Percentiles rank a stretch among this genome's conserved stretches.
phyloP scores from a whole-genome alignment of 352 stramenopile genomes.

The Paralagenidium karlingii region DNA sequence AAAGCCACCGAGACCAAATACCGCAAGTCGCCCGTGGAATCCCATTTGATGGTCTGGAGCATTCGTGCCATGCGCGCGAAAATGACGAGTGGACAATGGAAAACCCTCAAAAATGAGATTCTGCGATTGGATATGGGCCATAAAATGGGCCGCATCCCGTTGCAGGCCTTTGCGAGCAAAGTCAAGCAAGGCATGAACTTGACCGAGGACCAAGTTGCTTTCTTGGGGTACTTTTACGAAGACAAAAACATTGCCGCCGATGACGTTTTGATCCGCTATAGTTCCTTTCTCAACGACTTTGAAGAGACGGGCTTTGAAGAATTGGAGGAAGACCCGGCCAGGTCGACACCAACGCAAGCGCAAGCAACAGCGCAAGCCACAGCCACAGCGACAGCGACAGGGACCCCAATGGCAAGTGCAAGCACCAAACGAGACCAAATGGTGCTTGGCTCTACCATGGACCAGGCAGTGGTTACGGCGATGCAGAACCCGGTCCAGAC shows the following conservation, averaged over 20 bases:
- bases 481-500: background rate
- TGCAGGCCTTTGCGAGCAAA: conserved; percentile 25
- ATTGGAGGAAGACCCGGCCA: conserved; percentile 3
- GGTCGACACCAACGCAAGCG: background rate
- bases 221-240: conserved; percentile 70
- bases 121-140: conserved; percentile 24
- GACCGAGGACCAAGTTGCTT: conserved; percentile 48
- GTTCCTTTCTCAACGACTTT: conserved; percentile 59
- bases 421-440: conserved; percentile 8
- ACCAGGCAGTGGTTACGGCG: background rate
- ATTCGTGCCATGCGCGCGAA: conserved; percentile 38
- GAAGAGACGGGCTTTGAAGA: conserved; percentile 45
- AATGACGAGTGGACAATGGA: conserved; percentile 21
- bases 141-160: conserved; percentile 35
- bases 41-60: conserved; percentile 58
- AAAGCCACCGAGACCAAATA: conserved; percentile 21
- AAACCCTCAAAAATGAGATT: conserved; percentile 38
- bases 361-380: conserved; percentile 1
- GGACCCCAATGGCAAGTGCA: conserved; percentile 13
- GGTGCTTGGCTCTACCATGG: too few relatives aligned
- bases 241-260: conserved; percentile 46
- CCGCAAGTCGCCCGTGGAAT: conserved; percentile 52
- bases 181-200: conserved; percentile 29
- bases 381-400: conserved; percentile 9
- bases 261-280: conserved; percentile 48